These are phyloP conservation scores for Leccinum arenicola DNA, from an alignment of 768 basidiomycete genomes.

Conservation along the genomic window DNA sequence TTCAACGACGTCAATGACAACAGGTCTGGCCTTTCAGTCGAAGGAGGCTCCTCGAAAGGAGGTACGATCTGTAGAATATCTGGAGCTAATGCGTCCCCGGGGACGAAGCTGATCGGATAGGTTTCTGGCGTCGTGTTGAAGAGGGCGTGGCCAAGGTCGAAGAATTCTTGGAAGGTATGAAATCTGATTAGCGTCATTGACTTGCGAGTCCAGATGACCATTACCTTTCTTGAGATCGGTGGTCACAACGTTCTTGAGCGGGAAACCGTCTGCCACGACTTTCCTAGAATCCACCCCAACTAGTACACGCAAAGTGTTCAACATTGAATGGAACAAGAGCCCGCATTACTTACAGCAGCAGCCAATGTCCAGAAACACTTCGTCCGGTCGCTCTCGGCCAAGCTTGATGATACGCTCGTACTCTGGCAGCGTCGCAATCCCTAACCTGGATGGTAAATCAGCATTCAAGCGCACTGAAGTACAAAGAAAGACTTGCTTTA, in stretches of 20 bases:
- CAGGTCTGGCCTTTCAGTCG: constrained; percentile 27
- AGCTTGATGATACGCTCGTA: constrained; percentile 34
- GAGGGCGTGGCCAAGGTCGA: constrained; percentile 57
- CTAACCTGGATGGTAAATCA: constrained; percentile 4
- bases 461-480: not conserved
- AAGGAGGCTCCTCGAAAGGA: constrained; percentile 27
- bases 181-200: not conserved
- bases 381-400: constrained; percentile 33
- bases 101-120: constrained; percentile 51
- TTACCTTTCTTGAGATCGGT: constrained; percentile 40
- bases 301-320: not conserved
- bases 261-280: constrained; percentile 42
- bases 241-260: constrained; percentile 35
- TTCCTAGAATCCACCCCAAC: constrained; percentile 38
- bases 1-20: constrained; percentile 41
- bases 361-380: constrained; percentile 44
- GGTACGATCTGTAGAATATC: constrained; percentile 36
- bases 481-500: constrained; percentile 9
- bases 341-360: constrained; percentile 38
- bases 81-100: constrained; percentile 54
- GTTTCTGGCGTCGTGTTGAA: constrained; percentile 53
- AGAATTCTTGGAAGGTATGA: constrained; percentile 41
- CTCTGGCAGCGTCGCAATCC: constrained; percentile 11
- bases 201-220: not conserved
- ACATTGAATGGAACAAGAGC: not conserved